phyloP scores from a whole-genome alignment of 352 stramenopile genomes.

The Globisporangium splendens region DNA sequence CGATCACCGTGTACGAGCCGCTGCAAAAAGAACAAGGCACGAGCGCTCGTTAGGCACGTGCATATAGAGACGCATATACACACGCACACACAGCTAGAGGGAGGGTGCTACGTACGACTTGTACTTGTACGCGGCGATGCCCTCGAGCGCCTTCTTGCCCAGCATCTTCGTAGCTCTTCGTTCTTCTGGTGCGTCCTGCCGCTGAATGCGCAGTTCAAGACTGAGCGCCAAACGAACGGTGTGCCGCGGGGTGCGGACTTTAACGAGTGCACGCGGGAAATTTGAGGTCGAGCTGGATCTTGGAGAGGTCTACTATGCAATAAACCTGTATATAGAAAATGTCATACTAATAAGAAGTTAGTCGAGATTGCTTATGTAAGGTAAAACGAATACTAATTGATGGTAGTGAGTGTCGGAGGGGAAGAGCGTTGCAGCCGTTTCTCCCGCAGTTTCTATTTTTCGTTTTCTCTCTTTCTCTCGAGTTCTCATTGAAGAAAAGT shows the following conservation, averaged over 20 bases:
- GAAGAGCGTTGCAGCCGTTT: neutral
- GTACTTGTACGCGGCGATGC: constrained; percentile 87
- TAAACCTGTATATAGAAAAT: no score
- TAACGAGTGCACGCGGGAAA: no score
- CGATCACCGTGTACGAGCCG: constrained; percentile 83
- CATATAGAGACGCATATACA: neutral
- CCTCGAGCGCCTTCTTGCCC: constrained; percentile 70
- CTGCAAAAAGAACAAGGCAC: constrained; percentile 17
- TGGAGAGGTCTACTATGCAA: no score
- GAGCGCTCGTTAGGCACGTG: no score
- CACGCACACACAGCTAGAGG: neutral
- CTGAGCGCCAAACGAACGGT: no score
- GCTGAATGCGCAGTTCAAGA: no score
- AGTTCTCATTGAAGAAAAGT: neutral
- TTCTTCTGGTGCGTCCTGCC: neutral
- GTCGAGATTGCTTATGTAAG: no score
- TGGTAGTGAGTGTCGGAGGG: neutral
- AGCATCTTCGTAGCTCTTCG: constrained; percentile 37
- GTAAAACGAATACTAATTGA: no score
- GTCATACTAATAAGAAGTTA: no score
- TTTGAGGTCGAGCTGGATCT: no score
- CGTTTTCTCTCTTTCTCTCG: no score
- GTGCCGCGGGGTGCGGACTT: no score
- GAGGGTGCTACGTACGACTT: constrained; percentile 63
- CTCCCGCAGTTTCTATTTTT: neutral